These are phyloP conservation scores for Cutaneotrichosporon mucoides DNA, from an alignment of 1,284 basidiomycete species.

Conservation along the genomic window DNA sequence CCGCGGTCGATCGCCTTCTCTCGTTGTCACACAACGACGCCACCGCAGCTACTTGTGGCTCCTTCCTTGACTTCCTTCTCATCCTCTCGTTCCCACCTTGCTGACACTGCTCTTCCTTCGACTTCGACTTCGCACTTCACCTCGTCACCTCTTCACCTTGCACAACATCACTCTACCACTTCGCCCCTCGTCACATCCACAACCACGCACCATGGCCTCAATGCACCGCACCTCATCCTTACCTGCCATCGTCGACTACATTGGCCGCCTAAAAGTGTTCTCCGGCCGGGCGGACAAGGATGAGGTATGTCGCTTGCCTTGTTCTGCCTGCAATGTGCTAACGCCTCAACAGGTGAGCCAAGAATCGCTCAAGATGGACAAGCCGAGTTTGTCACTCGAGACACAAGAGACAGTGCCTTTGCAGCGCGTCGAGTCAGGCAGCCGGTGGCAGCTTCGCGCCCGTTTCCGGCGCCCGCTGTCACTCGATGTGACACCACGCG, in stretches of 20 bases:
- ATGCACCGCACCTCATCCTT: slow-evolving; percentile 44
- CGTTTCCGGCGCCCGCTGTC: neutral
- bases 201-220: slow-evolving; percentile 30
- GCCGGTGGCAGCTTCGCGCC: neutral
- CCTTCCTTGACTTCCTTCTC: too few species aligned
- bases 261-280: slow-evolving; percentile 47
- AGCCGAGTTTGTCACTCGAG: neutral
- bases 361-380: neutral
- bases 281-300: slow-evolving; percentile 45
- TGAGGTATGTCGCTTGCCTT: slow-evolving; percentile 34
- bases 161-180: too few species aligned
- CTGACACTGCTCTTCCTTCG: too few species aligned
- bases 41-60: too few species aligned
- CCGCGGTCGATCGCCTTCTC: too few species aligned
- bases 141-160: too few species aligned
- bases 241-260: slow-evolving; percentile 39
- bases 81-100: too few species aligned
- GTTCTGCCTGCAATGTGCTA: neutral
- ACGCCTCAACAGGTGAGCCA: slow-evolving; percentile 18
- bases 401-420: neutral
- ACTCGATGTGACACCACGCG: neutral
- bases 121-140: too few species aligned
- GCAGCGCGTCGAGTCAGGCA: neutral
- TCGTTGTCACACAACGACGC: too few species aligned
- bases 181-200: too few species aligned